A percentile compares a stretch with the other conserved stretches of the same genome.
Evolutionary conservation across 2,329 filamentous ascomycete species (phyloP).

Genomic region (Emydomyces testavorans): DNA sequence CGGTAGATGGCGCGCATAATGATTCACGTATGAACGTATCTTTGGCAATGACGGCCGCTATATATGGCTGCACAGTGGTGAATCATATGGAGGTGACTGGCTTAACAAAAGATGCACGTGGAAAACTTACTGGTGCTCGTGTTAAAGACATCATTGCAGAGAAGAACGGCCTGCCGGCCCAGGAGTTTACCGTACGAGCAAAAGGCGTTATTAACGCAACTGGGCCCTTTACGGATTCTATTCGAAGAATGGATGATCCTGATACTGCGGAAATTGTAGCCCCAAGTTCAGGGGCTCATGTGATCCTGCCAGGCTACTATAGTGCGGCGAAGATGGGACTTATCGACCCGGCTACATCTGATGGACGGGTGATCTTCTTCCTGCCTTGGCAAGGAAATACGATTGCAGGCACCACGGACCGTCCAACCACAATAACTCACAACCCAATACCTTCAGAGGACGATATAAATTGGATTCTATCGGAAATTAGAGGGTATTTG

Average conservation of each 20-base stretch:
- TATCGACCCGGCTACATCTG: conserved; percentile 74
- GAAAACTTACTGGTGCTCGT: conserved; percentile 60
- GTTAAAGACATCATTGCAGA: conserved; percentile 60
- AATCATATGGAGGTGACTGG: conserved; percentile 74
- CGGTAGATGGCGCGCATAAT: conserved; percentile 70
- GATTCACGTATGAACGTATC: conserved; percentile 89
- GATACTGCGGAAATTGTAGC: conserved; percentile 65
- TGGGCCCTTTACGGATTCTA: conserved; percentile 74
- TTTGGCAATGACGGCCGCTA: conserved; percentile 74
- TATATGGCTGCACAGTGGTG: conserved; percentile 71
- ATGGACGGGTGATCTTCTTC: conserved; percentile 87
- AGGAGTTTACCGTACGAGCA: conserved; percentile 61
- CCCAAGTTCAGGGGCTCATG: conserved; percentile 72
- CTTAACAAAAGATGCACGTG: conserved; percentile 61
- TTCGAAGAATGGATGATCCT: conserved; percentile 73
- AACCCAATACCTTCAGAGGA: conserved; percentile 70
- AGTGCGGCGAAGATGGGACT: conserved; percentile 76
- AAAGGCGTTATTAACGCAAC: conserved; percentile 82
- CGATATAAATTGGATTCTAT: conserved; percentile 79
- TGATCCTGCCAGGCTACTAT: conserved; percentile 79
- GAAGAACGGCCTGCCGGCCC: conserved; percentile 48
- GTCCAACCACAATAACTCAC: conserved; percentile 57
- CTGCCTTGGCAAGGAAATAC: conserved; percentile 88
- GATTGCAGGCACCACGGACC: conserved; percentile 79
- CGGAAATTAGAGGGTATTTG: conserved; percentile 70